Base-by-base conservation (phyloP, 352 stramenopile genomes). In the Phytophthora chlamydospora region DNA sequence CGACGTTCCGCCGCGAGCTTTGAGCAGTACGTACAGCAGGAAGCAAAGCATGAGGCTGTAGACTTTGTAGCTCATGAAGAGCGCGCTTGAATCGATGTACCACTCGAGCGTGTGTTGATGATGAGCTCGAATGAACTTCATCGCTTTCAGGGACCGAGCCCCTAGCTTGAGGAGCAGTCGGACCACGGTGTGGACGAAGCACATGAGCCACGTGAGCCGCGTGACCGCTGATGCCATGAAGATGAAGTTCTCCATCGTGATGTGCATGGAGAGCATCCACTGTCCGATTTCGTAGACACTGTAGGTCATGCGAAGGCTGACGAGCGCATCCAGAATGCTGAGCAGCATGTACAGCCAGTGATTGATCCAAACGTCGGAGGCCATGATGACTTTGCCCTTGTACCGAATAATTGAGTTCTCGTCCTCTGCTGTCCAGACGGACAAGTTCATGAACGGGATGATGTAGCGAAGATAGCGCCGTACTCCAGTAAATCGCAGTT, bases 271-370 rank as follows among this genome's bases (percentile, higher is more conserved):
- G n/a, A 89, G 66, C 75, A 89, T 88, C 63, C 66, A 89, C 36
- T 77, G 75, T 4, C 76, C 80, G 14, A 85, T 76, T 21, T 82
- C 50, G 3, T 80, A 59, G 2, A 78, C 61, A 6, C 73, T 62
- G 43, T 88, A 88, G 8, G 63, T 85, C 50, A 78, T 66, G 0
- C 78, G 71, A 0, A 88, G 12, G 46, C 73, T 85, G 1, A 69
- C 47, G 7, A 87, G 49, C 6, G 76, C 58, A 10, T 90, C 78
- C 32, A 87, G 41, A 13, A 87, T 79, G 49, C 80, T 88, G 0
- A 88, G 38, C 2, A 68, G 33, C 6, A 88, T 86, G 58, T 88
- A 90, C 1, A 88, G 60, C 80, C 80, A 90, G 44, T 90, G 78
- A 52, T 88, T 90, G 51, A 88, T 83, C 80, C 80, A 88, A 2